Conservation (phyloP, 345 rosid species). For the Gossypium rotundifolium region DNA sequence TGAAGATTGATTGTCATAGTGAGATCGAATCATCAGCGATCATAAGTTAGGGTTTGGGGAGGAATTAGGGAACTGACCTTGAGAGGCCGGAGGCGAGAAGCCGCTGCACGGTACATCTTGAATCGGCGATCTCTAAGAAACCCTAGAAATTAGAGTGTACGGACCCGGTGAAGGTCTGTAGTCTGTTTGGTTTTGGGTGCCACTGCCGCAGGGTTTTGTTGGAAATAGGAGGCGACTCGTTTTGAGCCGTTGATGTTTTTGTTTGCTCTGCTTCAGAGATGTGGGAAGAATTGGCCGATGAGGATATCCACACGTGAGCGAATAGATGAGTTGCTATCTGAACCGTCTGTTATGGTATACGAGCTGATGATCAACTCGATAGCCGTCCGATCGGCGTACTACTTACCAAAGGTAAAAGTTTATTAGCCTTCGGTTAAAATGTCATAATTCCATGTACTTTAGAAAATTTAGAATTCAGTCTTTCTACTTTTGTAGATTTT, state of each 20-base stretch:
- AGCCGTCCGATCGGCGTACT: neutral
- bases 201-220: neutral
- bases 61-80: constrained; percentile 30
- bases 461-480: no score
- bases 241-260: neutral
- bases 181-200: neutral
- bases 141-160: constrained; percentile 9
- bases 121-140: constrained; percentile 17
- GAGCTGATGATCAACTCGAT: neutral
- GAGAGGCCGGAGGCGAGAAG: constrained; percentile 34
- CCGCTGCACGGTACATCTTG: constrained; percentile 49
- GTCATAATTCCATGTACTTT: no score
- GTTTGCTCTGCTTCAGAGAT: neutral
- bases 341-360: neutral
- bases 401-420: neutral
- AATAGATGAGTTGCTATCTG: neutral
- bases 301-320: neutral
- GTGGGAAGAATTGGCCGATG: neutral
- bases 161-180: neutral
- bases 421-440: no score
- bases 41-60: neutral
- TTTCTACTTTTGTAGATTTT: no score
- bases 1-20: neutral
- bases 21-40: neutral
- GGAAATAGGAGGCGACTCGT: neutral